These are phyloP conservation scores for Thelonectria rubi DNA, from an alignment of 2,329 filamentous ascomycete genomes.

Conservation along the genomic window DNA sequence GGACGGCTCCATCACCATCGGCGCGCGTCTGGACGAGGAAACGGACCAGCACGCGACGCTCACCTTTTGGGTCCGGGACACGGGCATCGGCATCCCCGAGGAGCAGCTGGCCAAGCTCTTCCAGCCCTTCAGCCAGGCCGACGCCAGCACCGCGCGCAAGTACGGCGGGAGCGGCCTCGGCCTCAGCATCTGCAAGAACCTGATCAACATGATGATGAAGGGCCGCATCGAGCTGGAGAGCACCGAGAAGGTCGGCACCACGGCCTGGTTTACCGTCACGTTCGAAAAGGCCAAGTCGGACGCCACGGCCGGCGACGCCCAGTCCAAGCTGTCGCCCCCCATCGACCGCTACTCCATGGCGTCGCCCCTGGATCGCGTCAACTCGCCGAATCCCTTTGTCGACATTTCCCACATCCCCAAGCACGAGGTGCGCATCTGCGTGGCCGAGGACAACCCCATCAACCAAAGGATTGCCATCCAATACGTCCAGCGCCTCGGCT, in stretches of 20 bases:
- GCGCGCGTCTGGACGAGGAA: slow-evolving; percentile 76
- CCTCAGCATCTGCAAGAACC: slow-evolving; percentile 91
- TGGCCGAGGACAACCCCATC: slow-evolving; percentile 94
- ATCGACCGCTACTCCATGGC: slow-evolving; percentile 48
- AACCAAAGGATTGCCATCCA: slow-evolving; percentile 95
- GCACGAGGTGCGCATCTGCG: slow-evolving; percentile 84
- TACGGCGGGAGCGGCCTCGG: slow-evolving; percentile 93
- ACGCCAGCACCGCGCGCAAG: slow-evolving; percentile 87
- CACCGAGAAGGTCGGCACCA: slow-evolving; percentile 74
- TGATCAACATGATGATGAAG: slow-evolving; percentile 92
- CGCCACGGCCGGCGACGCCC: slow-evolving; percentile 65
- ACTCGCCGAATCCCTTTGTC: slow-evolving; percentile 58
- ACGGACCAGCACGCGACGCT: slow-evolving; percentile 75
- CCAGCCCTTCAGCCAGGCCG: slow-evolving; percentile 91
- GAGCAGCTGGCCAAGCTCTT: slow-evolving; percentile 87
- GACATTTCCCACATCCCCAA: slow-evolving; percentile 79
- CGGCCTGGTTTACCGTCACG: slow-evolving; percentile 80
- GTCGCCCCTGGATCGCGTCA: slow-evolving; percentile 49
- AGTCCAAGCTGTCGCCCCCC: slow-evolving; percentile 49
- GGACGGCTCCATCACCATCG: slow-evolving; percentile 84
- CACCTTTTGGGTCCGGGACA: slow-evolving; percentile 88
- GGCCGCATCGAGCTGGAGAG: slow-evolving; percentile 86
- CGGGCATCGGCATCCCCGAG: slow-evolving; percentile 88
- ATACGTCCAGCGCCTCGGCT: slow-evolving; percentile 86
- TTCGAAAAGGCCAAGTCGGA: slow-evolving; percentile 82